A percentile compares a stretch with the other conserved stretches of the same genome.
phyloP scores from a whole-genome alignment of 1,139 yeast species.

The Lodderomyces jiufengensis region DNA sequence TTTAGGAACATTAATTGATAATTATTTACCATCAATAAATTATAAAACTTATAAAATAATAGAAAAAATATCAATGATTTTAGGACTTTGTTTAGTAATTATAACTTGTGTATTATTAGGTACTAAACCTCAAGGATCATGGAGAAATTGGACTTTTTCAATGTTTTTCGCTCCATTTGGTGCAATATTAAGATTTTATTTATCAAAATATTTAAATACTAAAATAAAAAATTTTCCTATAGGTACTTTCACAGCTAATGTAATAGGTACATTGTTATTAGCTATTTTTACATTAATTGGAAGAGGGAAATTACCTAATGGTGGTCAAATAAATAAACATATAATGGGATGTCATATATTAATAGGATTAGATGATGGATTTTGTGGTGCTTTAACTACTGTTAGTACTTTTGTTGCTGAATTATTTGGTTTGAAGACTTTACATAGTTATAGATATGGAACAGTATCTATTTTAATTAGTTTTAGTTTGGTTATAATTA shows the following conservation, averaged over 20 bases:
- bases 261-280: slow-evolving; percentile 54
- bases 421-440: slow-evolving; percentile 36
- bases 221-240: slow-evolving; percentile 45
- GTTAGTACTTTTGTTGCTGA: slow-evolving; percentile 76
- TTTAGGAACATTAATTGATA: slow-evolving; percentile 26
- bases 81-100: slow-evolving; percentile 36
- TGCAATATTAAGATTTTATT: slow-evolving; percentile 53
- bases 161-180: slow-evolving; percentile 64
- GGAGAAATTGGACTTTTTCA: slow-evolving; percentile 66
- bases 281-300: slow-evolving; percentile 51
- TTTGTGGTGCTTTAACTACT: slow-evolving; percentile 76
- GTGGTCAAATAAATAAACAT: slow-evolving; percentile 27
- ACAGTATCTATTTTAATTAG: slow-evolving; percentile 32
- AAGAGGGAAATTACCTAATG: slow-evolving; percentile 34
- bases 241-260: slow-evolving; percentile 76
- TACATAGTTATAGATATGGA: slow-evolving; percentile 39
- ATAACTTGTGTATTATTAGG: slow-evolving; percentile 43
- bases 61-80: slow-evolving; percentile 17
- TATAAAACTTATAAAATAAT: slow-evolving; percentile 16
- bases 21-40: slow-evolving; percentile 33
- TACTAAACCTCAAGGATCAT: slow-evolving; percentile 32
- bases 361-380: slow-evolving; percentile 62
- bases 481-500: slow-evolving; percentile 40
- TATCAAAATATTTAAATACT: slow-evolving; percentile 50
- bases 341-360: slow-evolving; percentile 49